Evolutionary conservation across 1,284 basidiomycete species (phyloP).

Genomic region (Prillingera fragicola): DNA sequence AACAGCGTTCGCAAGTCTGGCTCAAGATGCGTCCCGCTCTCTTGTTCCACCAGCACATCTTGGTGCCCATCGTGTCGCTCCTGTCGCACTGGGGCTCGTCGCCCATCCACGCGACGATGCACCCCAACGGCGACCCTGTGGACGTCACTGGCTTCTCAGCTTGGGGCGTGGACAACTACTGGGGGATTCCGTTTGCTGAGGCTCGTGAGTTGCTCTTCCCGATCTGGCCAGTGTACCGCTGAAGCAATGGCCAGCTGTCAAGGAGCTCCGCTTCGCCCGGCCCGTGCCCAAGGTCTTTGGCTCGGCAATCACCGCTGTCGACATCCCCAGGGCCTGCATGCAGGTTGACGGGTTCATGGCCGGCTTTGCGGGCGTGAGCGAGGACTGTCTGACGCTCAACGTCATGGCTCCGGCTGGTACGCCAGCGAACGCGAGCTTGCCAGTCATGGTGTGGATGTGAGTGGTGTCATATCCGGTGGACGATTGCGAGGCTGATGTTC

Average conservation of each 20-base stretch:
- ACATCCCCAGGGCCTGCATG: slow-evolving; percentile 28
- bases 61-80: no score
- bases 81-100: no score
- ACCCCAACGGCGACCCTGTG: neutral
- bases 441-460: slow-evolving; percentile 43
- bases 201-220: slow-evolving; percentile 2
- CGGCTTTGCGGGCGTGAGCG: slow-evolving; percentile 23
- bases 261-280: slow-evolving; percentile 47
- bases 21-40: no score
- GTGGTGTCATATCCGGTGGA: no score
- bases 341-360: slow-evolving; percentile 24
- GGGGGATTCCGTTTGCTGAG: slow-evolving; percentile 5
- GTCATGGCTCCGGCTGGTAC: slow-evolving; percentile 32
- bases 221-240: neutral
- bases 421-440: slow-evolving; percentile 30
- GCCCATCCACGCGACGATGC: neutral
- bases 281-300: slow-evolving; percentile 25
- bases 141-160: neutral
- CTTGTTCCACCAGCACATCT: no score
- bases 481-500: no score
- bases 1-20: no score
- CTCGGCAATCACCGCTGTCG: slow-evolving; percentile 27
- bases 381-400: slow-evolving; percentile 49
- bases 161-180: neutral
- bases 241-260: slow-evolving; percentile 48